Evolutionary conservation across 2,329 filamentous ascomycete species (phyloP), one percentile per base, ranked within the genome.

Genomic region (Didymella segeticola): DNA sequence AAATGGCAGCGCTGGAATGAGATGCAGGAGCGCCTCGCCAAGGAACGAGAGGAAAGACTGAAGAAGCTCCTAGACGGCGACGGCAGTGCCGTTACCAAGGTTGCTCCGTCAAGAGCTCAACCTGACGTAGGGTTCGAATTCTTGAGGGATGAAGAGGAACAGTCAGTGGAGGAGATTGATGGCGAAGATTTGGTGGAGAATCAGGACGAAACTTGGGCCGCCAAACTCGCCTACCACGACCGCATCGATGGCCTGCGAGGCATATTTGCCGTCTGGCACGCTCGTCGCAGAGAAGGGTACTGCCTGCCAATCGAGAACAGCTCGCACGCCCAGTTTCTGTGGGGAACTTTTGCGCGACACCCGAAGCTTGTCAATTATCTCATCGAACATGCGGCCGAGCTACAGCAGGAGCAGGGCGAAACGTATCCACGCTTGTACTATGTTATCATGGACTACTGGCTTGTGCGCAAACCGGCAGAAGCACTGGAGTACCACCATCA

Each of bases 341-440:
- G 82, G 82, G 64, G 66, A 0, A 75, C 71, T 0, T 78, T 83
- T 41, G 57, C 82, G 38, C 69, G 72, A 43, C 53, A 77, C 29
- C 51, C 60, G 8, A 33, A 62, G 6, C 58, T 80, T 2, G 61
- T 80, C 2, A 30, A 68, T 5, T 62, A 73, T 10, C 57, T 82
- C 9, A 65, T 77, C 11, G 56, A 68, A 1, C 76, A 82, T 61
- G 79, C 76, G 7, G 60, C 75, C 25, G 61, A 75, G 2, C 50
- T 83, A 11, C 73, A 76, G 53, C 60, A 70, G 10, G 62, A 61
- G 12, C 77, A 74, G 12, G 76, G 77, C 17, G 48, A 63, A 10
- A 56, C 57, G 6, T 73, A 73, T 49, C 61, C 66, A 14, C 61
- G 55, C 15, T 64, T 85, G 0, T 83, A 84, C 62, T 60, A 65